These are phyloP conservation scores for Colletotrichum lindemuthianum DNA, from an alignment of 2,329 filamentous ascomycete species.

Conservation along the genomic window DNA sequence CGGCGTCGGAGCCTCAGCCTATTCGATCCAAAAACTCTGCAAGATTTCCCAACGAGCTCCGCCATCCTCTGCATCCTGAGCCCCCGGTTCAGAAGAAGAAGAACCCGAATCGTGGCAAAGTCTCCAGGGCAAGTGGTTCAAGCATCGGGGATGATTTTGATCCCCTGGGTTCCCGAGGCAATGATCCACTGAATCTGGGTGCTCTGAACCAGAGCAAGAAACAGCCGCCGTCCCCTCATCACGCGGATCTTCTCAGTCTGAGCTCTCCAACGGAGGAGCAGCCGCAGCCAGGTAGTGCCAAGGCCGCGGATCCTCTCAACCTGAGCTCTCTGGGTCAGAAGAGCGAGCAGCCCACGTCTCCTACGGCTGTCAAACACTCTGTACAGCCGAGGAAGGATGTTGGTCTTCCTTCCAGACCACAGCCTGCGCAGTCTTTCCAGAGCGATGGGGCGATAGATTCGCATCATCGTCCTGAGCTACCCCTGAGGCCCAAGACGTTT, in stretches of 20 bases:
- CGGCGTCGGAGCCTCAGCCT: conserved; percentile 28
- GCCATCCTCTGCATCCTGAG: conserved; percentile 26
- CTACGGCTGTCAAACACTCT: not conserved
- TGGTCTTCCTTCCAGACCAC: conserved; percentile 10
- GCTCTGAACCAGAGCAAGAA: conserved; percentile 8
- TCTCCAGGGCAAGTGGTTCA: conserved; percentile 15
- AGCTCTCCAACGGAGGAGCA: not conserved
- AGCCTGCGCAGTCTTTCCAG: conserved; percentile 16
- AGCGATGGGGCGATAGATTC: conserved; percentile 24
- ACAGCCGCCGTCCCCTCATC: conserved; percentile 12
- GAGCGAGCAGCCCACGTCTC: not conserved
- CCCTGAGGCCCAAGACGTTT: conserved; percentile 20
- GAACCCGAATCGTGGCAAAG: conserved; percentile 18
- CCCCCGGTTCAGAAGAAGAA: conserved; percentile 23
- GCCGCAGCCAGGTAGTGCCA: not conserved
- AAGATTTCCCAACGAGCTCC: conserved; percentile 33
- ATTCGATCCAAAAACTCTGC: conserved; percentile 35
- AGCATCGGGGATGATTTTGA: conserved; percentile 11
- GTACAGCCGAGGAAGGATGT: conserved; percentile 2
- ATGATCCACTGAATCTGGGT: conserved; percentile 17
- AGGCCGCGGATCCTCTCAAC: conserved; percentile 7
- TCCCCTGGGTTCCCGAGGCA: conserved; percentile 10
- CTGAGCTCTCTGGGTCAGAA: conserved; percentile 6
- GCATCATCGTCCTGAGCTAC: conserved; percentile 22
- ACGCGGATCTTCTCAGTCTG: conserved; percentile 18